phyloP scores from a whole-genome alignment of 2,329 filamentous ascomycete species.

The Lomentospora prolificans region DNA sequence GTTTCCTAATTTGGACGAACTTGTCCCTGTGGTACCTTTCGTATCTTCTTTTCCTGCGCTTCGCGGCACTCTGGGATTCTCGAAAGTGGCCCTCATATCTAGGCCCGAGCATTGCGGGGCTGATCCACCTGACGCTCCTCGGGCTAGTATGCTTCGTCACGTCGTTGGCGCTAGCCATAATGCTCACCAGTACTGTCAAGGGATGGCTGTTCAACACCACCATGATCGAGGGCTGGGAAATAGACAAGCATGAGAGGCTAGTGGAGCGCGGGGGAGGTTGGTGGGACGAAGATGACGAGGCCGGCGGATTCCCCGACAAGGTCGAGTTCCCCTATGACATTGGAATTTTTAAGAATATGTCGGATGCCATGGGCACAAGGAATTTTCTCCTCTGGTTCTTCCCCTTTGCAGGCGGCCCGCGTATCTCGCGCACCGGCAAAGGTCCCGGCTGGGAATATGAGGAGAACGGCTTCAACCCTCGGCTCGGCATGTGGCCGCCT shows the following conservation, averaged over 20 bases:
- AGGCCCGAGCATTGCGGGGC: constrained; percentile 50
- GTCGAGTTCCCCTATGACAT: constrained; percentile 79
- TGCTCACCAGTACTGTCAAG: constrained; percentile 53
- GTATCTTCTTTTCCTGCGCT: constrained; percentile 50
- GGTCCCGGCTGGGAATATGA: constrained; percentile 52
- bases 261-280: constrained; percentile 35
- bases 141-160: constrained; percentile 48
- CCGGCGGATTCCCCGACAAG: constrained; percentile 39
- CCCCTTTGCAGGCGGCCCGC: constrained; percentile 49
- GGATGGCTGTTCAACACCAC: constrained; percentile 61
- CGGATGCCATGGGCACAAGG: constrained; percentile 62
- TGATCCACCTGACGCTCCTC: constrained; percentile 53
- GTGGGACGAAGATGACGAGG: constrained; percentile 28
- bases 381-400: constrained; percentile 61
- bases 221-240: constrained; percentile 73
- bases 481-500: constrained; percentile 51
- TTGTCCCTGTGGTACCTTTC: constrained; percentile 52
- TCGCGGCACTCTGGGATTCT: constrained; percentile 50
- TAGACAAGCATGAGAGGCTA: constrained; percentile 52
- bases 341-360: constrained; percentile 63
- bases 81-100: constrained; percentile 65
- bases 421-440: constrained; percentile 25
- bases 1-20: constrained; percentile 65
- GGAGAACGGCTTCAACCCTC: constrained; percentile 68
- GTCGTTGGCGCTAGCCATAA: constrained; percentile 51